A percentile compares a stretch with the other conserved stretches of the same genome.
Conservation (phyloP, 2,329 filamentous ascomycete species). For the Fusarium sp. region DNA sequence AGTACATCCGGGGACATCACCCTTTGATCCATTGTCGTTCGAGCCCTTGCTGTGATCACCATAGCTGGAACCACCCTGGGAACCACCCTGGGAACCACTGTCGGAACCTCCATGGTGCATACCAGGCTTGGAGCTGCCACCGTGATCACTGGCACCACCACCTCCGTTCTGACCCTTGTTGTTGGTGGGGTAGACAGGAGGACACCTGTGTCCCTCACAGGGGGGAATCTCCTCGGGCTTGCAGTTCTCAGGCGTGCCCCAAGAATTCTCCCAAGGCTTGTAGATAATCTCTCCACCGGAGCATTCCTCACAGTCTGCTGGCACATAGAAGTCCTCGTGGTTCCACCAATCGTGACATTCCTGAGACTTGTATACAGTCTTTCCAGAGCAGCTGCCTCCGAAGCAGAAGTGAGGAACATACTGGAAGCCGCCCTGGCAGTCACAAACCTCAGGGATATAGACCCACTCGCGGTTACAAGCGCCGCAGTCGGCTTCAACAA, state of each 20-base stretch:
- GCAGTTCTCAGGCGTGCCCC: slow-evolving; percentile 10
- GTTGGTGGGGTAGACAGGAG: neutral
- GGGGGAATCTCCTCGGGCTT: neutral
- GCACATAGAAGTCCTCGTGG: slow-evolving; percentile 19
- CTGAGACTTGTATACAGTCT: slow-evolving; percentile 37
- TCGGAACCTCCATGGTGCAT: neutral
- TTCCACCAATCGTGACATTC: slow-evolving; percentile 15
- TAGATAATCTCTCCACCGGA: slow-evolving; percentile 22
- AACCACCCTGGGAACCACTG: neutral
- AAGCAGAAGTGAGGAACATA: slow-evolving; percentile 34
- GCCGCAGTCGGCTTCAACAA: slow-evolving; percentile 25
- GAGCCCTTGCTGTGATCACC: neutral
- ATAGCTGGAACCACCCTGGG: neutral
- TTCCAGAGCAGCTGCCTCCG: slow-evolving; percentile 22
- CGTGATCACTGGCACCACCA: neutral
- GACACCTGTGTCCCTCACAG: neutral
- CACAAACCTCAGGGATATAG: slow-evolving; percentile 27
- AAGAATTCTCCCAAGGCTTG: slow-evolving; percentile 32
- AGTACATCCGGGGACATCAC: neutral
- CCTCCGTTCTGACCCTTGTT: neutral
- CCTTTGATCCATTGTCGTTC: neutral
- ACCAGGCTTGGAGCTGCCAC: neutral
- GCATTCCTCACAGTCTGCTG: slow-evolving; percentile 20
- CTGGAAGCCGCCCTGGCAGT: slow-evolving; percentile 31
- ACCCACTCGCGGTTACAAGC: slow-evolving; percentile 30